phyloP scores from a whole-genome alignment of 352 stramenopile genomes.

The Nothophytophthora sp. region DNA sequence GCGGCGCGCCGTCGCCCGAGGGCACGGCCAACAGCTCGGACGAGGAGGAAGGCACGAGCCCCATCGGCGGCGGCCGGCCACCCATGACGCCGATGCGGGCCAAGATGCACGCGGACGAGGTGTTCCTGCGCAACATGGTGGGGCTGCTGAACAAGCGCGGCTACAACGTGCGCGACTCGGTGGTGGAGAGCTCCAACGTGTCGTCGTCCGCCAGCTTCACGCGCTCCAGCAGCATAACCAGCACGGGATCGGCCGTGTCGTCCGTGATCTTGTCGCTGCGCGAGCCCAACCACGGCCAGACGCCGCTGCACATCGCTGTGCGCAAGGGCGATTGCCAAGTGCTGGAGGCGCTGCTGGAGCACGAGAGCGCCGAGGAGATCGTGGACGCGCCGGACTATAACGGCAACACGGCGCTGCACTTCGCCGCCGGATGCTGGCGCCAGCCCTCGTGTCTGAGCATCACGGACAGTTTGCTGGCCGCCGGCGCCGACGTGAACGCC shows the following conservation, averaged over 20 bases:
- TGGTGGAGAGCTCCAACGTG: constrained; percentile 55
- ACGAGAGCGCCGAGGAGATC: constrained; percentile 69
- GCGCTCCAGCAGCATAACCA: constrained; percentile 57
- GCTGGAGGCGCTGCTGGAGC: constrained; percentile 68
- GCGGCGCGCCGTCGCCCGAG: constrained; percentile 10
- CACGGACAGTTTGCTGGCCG: constrained; percentile 44
- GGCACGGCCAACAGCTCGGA: constrained; percentile 18
- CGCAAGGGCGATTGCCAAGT: constrained; percentile 72
- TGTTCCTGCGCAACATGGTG: constrained; percentile 72
- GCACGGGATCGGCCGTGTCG: constrained; percentile 59
- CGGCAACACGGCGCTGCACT: constrained; percentile 82
- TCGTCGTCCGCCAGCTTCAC: constrained; percentile 41
- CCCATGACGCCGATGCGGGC: constrained; percentile 11
- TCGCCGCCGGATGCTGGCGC: constrained; percentile 65
- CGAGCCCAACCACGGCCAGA: constrained; percentile 77
- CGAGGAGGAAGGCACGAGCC: constrained; percentile 21
- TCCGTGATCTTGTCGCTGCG: constrained; percentile 69
- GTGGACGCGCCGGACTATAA: constrained; percentile 76
- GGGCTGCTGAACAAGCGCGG: constrained; percentile 82
- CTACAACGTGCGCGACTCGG: constrained; percentile 80
- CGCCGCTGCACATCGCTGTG: constrained; percentile 76
- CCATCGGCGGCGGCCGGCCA: constrained; percentile 5
- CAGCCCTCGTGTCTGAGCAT: constrained; percentile 46
- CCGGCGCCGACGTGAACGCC: constrained; percentile 50
- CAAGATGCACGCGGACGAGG: constrained; percentile 44